These are phyloP conservation scores for Ustilago vetiveriae DNA, from an alignment of 1,284 basidiomycete species.

Conservation along the genomic window DNA sequence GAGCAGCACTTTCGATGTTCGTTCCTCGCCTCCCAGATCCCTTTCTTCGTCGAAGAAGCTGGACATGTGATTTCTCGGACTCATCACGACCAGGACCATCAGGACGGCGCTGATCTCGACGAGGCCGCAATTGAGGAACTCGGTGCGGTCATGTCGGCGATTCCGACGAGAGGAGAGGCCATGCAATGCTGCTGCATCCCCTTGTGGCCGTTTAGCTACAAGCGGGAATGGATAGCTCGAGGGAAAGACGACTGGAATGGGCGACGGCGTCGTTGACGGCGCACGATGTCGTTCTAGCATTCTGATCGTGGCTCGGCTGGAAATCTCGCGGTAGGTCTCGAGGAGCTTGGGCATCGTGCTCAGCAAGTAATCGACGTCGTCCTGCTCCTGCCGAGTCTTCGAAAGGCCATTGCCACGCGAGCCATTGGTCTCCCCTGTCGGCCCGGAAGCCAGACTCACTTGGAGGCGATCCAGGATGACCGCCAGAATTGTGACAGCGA, in stretches of 20 bases:
- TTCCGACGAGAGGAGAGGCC: slow-evolving; percentile 47
- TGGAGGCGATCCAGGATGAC: slow-evolving; percentile 91
- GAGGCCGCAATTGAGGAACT: slow-evolving; percentile 78
- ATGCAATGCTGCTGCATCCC: slow-evolving; percentile 39
- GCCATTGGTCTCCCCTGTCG: background rate
- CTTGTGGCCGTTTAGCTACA: slow-evolving; percentile 75
- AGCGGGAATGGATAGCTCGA: slow-evolving; percentile 92
- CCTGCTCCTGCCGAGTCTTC: slow-evolving; percentile 77
- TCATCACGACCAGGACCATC: slow-evolving; percentile 81
- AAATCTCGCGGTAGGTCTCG: slow-evolving; percentile 86
- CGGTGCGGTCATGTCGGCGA: slow-evolving; percentile 30
- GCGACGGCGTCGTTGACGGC: slow-evolving; percentile 73
- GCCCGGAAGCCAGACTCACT: slow-evolving; percentile 31
- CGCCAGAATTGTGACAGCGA: slow-evolving; percentile 73
- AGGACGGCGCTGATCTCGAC: slow-evolving; percentile 89
- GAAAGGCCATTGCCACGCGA: slow-evolving; percentile 3
- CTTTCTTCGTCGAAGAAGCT: slow-evolving; percentile 74
- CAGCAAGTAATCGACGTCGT: slow-evolving; percentile 88
- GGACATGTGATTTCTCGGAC: slow-evolving; percentile 79
- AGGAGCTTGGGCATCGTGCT: slow-evolving; percentile 85
- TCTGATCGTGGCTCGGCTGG: slow-evolving; percentile 75
- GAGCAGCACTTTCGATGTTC: slow-evolving; percentile 75
- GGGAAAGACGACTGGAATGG: slow-evolving; percentile 85
- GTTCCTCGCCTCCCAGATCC: slow-evolving; percentile 56
- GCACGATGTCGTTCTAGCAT: slow-evolving; percentile 76